Evolutionary conservation across 139 green algal genomes (phyloP).

Genomic region (Coelastrella sp.): DNA sequence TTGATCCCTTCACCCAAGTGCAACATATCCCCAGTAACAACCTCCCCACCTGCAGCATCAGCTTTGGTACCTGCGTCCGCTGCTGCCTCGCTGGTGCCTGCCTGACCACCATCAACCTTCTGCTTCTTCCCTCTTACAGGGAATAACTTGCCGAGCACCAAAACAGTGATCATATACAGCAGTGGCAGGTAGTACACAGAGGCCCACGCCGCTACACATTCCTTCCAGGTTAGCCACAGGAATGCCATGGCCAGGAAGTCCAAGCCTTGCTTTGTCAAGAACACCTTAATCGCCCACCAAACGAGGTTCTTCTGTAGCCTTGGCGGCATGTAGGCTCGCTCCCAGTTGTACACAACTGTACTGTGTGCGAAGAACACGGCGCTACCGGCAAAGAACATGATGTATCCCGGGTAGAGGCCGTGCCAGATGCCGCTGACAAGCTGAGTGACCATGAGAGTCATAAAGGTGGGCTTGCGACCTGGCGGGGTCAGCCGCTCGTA

Average conservation of each 20-base stretch:
- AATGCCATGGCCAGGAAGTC: slow-evolving; percentile 65
- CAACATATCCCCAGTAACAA: slow-evolving; percentile 18
- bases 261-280: slow-evolving; percentile 58
- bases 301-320: slow-evolving; percentile 31
- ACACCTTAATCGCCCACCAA: slow-evolving; percentile 51
- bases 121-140: slow-evolving; percentile 14
- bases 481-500: slow-evolving; percentile 85
- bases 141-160: slow-evolving; percentile 34
- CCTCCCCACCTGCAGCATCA: background rate
- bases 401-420: slow-evolving; percentile 67
- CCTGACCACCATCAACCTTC: background rate
- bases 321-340: slow-evolving; percentile 7
- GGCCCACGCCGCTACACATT: slow-evolving; percentile 39
- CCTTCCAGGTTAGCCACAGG: slow-evolving; percentile 46
- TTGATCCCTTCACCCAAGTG: slow-evolving; percentile 20
- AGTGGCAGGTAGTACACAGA: slow-evolving; percentile 57
- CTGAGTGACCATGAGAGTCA: slow-evolving; percentile 84
- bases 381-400: slow-evolving; percentile 50
- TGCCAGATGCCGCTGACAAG: slow-evolving; percentile 88
- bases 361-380: slow-evolving; percentile 55
- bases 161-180: slow-evolving; percentile 48
- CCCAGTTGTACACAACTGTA: slow-evolving; percentile 47
- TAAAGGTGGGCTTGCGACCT: slow-evolving; percentile 71
- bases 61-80: background rate
- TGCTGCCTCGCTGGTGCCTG: background rate